These are phyloP conservation scores for Delphinella strobiligena DNA, from an alignment of 2,329 filamentous ascomycete species.

Conservation along the genomic window DNA sequence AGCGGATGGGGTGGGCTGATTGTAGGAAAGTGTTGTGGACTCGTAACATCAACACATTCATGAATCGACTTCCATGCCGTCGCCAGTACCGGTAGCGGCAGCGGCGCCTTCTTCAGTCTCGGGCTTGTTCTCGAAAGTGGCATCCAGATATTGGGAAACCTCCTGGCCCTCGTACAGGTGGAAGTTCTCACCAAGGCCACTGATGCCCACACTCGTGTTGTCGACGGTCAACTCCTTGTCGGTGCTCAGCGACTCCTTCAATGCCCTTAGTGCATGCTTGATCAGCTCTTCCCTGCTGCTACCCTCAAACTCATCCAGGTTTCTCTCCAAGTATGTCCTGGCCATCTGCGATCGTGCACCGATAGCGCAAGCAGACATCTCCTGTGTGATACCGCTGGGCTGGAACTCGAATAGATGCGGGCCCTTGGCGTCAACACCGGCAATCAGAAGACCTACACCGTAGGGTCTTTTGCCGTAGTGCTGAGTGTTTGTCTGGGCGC, in stretches of 20 bases:
- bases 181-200: slow-evolving; percentile 81
- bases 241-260: slow-evolving; percentile 93
- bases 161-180: slow-evolving; percentile 84
- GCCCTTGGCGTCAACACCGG: slow-evolving; percentile 85
- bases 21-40: no score
- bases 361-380: slow-evolving; percentile 94
- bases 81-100: slow-evolving; percentile 16
- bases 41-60: no score
- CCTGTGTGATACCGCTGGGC: slow-evolving; percentile 87
- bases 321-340: slow-evolving; percentile 86
- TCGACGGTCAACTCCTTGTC: slow-evolving; percentile 96
- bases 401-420: slow-evolving; percentile 98
- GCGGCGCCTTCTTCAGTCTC: slow-evolving; percentile 21
- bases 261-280: slow-evolving; percentile 74
- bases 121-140: slow-evolving; percentile 37
- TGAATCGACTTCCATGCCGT: background rate
- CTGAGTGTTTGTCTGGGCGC: slow-evolving; percentile 96
- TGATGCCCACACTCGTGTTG: slow-evolving; percentile 85
- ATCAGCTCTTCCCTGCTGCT: slow-evolving; percentile 76
- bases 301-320: slow-evolving; percentile 70
- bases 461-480: slow-evolving; percentile 95
- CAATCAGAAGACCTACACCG: slow-evolving; percentile 83
- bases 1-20: no score
- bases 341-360: slow-evolving; percentile 96
- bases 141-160: slow-evolving; percentile 75